Conservation (phyloP, 805 yeast species). For the Sugiyamaella marilandica region DNA sequence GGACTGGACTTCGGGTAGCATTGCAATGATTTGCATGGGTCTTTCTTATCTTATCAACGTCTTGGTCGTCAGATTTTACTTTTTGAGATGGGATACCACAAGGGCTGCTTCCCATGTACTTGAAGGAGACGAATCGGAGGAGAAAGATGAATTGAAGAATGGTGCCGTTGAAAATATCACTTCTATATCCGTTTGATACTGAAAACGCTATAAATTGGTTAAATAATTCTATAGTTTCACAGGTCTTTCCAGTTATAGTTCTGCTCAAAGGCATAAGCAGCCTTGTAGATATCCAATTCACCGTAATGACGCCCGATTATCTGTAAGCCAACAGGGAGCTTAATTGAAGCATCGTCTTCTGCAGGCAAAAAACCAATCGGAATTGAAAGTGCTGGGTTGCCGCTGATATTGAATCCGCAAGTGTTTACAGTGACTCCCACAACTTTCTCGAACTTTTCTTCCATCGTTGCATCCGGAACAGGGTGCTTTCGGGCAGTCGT, state of each 20-base stretch:
- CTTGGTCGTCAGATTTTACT: neutral
- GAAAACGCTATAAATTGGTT: too few relatives aligned
- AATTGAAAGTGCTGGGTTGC: slow-evolving; percentile 37
- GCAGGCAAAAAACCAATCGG: slow-evolving; percentile 34
- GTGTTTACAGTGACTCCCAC: slow-evolving; percentile 36
- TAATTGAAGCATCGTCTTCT: slow-evolving; percentile 11
- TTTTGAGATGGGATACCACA: neutral
- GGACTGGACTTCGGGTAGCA: neutral
- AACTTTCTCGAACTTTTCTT: slow-evolving; percentile 2
- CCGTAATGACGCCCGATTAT: slow-evolving; percentile 34
- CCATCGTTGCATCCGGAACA: slow-evolving; percentile 1
- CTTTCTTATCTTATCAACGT: neutral
- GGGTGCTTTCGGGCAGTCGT: slow-evolving; percentile 5
- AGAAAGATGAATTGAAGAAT: neutral
- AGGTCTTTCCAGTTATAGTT: slow-evolving; percentile 24
- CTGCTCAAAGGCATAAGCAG: slow-evolving; percentile 37
- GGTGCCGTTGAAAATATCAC: neutral
- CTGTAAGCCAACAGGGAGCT: slow-evolving; percentile 37
- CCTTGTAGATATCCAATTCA: slow-evolving; percentile 32
- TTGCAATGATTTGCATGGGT: neutral
- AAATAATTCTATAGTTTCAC: neutral
- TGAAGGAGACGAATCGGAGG: neutral
- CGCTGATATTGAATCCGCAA: slow-evolving; percentile 35
- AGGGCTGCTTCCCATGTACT: neutral
- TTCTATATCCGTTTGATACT: neutral